Evolutionary conservation across 2,329 filamentous ascomycete genomes (phyloP).

Genomic region (Aspergillus unguis): DNA sequence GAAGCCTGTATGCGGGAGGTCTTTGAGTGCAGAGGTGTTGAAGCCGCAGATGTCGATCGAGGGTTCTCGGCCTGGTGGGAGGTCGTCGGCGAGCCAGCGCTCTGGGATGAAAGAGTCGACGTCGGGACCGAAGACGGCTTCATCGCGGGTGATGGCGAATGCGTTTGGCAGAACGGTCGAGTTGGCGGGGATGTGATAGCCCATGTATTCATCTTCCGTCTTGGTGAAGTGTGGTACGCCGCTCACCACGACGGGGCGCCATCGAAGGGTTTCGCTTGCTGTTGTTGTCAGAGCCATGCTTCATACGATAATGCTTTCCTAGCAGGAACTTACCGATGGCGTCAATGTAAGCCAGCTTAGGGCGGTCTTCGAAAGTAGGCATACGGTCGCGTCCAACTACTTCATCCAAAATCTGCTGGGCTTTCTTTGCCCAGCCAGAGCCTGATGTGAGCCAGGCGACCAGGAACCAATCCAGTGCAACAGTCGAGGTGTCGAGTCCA

Average conservation of each 20-base stretch:
- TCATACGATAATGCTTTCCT: not conserved
- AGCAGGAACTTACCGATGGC: not conserved
- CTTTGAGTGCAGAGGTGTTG: not conserved
- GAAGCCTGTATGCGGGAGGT: not conserved
- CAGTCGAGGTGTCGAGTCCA: not conserved
- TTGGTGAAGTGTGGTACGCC: slow-evolving; percentile 2
- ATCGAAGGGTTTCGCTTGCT: slow-evolving; percentile 6
- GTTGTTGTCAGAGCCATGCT: not conserved
- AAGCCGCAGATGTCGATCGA: not conserved
- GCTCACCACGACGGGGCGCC: not conserved
- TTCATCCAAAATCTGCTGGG: not conserved
- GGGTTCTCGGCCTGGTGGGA: not conserved
- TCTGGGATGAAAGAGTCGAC: not conserved
- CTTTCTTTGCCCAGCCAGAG: not conserved
- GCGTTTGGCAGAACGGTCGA: not conserved
- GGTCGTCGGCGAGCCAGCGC: not conserved
- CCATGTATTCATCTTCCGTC: not conserved
- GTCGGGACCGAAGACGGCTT: not conserved
- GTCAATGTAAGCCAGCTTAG: slow-evolving; percentile 2
- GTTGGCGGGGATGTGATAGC: slow-evolving; percentile 1
- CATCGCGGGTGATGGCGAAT: not conserved
- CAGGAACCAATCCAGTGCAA: slow-evolving; percentile 1
- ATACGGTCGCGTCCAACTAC: not conserved
- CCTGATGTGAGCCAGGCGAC: slow-evolving; percentile 3
- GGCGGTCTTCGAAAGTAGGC: not conserved